phyloP scores from a whole-genome alignment of 1,284 basidiomycete species.

The Rhizoctonia solani region DNA sequence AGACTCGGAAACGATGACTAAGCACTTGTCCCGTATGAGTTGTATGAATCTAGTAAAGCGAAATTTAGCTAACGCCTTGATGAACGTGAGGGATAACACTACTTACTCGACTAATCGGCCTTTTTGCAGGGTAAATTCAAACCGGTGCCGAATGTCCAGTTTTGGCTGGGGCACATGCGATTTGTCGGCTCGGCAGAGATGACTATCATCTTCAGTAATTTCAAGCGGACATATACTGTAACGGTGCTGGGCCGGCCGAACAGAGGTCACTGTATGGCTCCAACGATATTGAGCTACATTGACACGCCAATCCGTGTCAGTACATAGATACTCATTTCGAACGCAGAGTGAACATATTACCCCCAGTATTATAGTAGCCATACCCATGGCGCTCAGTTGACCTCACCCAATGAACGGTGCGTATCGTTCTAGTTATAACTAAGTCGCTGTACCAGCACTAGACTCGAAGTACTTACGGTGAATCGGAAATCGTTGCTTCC shows the following conservation, averaged over 20 bases:
- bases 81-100: background rate
- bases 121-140: conserved; percentile 23
- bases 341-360: background rate
- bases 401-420: background rate
- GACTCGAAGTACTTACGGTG: no score
- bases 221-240: conserved; percentile 31
- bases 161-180: conserved; percentile 23
- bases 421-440: background rate
- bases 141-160: conserved; percentile 13
- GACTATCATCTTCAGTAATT: conserved; percentile 34
- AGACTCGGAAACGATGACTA: conserved; percentile 5
- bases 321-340: background rate
- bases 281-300: conserved; percentile 9
- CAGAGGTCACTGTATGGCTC: background rate
- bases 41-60: conserved; percentile 8
- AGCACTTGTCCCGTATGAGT: conserved; percentile 26
- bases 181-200: conserved; percentile 20
- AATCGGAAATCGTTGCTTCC: background rate
- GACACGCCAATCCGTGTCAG: no score
- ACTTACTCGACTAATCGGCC: conserved; percentile 20
- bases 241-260: conserved; percentile 1
- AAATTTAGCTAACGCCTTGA: background rate
- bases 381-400: background rate
- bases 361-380: background rate
- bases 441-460: background rate